Base-by-base conservation (phyloP, 129 eudicot species). In the Flaveria sonorensis region DNA sequence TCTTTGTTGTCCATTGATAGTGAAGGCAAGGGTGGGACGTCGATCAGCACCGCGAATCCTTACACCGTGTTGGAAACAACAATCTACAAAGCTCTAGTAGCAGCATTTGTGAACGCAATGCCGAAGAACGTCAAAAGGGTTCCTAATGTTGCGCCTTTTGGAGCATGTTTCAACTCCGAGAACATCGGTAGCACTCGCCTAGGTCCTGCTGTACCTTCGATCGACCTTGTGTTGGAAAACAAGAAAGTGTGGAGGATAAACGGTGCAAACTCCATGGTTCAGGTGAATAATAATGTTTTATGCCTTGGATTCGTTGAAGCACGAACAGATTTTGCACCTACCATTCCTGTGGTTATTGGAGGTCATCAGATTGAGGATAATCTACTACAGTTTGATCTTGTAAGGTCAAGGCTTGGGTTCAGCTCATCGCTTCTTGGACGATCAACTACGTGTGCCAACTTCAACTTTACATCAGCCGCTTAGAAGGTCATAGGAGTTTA, bases 351-450 rank as follows among this genome's bases (percentile, higher is more conserved):
- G 5, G 81, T 85, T 46, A 70, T 85, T 3, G 83, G 88, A 10
- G 88, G 81, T 56, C 77, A 81, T 21, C 85, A 81, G 18, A 77
- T 85, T 26, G 85, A 85, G 74, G 81, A 85, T 42, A 85, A 81
- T 68, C 52, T 85, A 10, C 62, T 85, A 0, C 80, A 85, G 61
- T 80, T 86, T 46, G 85, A 83, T 56, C 74, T 86, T 63, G 83
- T 71, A 2, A 19, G 24, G 39, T 71, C 81, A 15, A 86, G 80
- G 70, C 51, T 86, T 4, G 87, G 87, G 14, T 81, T 86, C 74
- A 83, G 80, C 26, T 83, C 90, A 15, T 30, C 81, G 3, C 83
- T 86, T 10, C 48, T 83, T 14, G 72, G 60, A 40, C 42, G 68
- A 24, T 82, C 72, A 13, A 82, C 81, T 18, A 79, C 84, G 12